A percentile compares a stretch with the other conserved stretches of the same genome.
Conservation (phyloP, 2,329 filamentous ascomycete genomes). For the Ceratocystiopsis minuta region DNA sequence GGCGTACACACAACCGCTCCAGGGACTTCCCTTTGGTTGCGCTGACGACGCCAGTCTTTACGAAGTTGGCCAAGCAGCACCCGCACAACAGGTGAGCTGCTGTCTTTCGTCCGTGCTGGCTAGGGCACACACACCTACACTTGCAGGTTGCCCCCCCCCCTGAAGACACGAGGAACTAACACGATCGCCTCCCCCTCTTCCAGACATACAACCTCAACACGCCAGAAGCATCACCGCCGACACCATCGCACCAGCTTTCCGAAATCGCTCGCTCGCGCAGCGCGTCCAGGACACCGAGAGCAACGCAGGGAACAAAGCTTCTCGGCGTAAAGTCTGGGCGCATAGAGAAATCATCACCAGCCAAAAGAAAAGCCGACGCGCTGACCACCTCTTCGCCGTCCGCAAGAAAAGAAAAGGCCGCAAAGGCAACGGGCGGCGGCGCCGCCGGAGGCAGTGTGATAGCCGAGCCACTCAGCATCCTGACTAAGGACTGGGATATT, state of each 20-base stretch:
- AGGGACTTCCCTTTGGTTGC: slow-evolving; percentile 8
- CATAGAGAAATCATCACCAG: slow-evolving; percentile 23
- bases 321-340: slow-evolving; percentile 15
- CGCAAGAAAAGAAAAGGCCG: slow-evolving; percentile 21
- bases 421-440: slow-evolving; percentile 14
- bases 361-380: slow-evolving; percentile 18
- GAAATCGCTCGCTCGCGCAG: slow-evolving; percentile 10
- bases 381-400: slow-evolving; percentile 2
- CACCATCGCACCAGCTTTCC: slow-evolving; percentile 15
- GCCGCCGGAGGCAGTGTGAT: slow-evolving; percentile 26
- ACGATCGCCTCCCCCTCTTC: background rate
- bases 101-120: no score
- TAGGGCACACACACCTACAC: no score
- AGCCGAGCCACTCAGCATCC: slow-evolving; percentile 48
- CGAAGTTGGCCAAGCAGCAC: background rate
- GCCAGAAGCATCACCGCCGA: slow-evolving; percentile 22
- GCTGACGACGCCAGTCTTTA: slow-evolving; percentile 4
- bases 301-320: slow-evolving; percentile 16
- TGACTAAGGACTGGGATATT: slow-evolving; percentile 46
- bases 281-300: slow-evolving; percentile 10
- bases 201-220: slow-evolving; percentile 4
- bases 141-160: no score
- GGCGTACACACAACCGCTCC: slow-evolving; percentile 13
- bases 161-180: no score
- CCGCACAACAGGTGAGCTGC: slow-evolving; percentile 4